Conservation (phyloP, 2,329 filamentous ascomycete genomes). For the Chaetomiaceae sp. region DNA sequence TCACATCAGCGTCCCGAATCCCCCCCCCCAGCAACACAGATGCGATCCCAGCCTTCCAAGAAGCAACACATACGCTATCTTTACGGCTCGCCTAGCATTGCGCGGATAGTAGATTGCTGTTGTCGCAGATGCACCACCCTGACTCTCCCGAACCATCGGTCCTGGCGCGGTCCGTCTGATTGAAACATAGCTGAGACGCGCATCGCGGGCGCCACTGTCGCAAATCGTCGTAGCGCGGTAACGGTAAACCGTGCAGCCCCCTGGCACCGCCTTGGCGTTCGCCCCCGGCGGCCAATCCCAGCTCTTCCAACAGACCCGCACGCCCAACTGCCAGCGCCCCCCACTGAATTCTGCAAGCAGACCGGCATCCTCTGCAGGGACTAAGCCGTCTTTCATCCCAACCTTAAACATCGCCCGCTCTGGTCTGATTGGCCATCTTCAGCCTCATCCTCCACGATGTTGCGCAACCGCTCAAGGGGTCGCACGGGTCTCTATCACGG, state of each 20-base stretch:
- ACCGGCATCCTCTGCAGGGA: constrained; percentile 21
- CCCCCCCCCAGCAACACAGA: too few species aligned
- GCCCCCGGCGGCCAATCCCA: constrained; percentile 7
- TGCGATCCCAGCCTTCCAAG: too few species aligned
- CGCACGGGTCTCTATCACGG: background rate
- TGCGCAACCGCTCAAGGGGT: constrained; percentile 14
- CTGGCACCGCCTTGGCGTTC: constrained; percentile 9
- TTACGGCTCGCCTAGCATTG: constrained; percentile 10
- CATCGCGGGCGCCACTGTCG: constrained; percentile 27
- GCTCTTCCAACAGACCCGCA: background rate
- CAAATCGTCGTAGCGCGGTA: constrained; percentile 20
- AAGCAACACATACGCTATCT: too few species aligned
- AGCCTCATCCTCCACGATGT: constrained; percentile 9
- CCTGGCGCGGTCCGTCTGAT: constrained; percentile 25
- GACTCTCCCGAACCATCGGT: constrained; percentile 16
- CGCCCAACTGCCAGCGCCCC: background rate
- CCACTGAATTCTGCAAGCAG: constrained; percentile 5
- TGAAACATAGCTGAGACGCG: constrained; percentile 30
- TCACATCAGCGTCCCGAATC: too few species aligned
- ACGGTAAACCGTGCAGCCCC: constrained; percentile 23
- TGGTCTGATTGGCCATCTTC: constrained; percentile 20
- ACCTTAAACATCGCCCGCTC: constrained; percentile 19
- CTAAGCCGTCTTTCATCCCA: constrained; percentile 19
- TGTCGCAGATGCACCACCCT: constrained; percentile 15
- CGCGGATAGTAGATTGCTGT: constrained; percentile 16